Base-by-base conservation (phyloP, 345 rosid species). In the Lepidium didymum region DNA sequence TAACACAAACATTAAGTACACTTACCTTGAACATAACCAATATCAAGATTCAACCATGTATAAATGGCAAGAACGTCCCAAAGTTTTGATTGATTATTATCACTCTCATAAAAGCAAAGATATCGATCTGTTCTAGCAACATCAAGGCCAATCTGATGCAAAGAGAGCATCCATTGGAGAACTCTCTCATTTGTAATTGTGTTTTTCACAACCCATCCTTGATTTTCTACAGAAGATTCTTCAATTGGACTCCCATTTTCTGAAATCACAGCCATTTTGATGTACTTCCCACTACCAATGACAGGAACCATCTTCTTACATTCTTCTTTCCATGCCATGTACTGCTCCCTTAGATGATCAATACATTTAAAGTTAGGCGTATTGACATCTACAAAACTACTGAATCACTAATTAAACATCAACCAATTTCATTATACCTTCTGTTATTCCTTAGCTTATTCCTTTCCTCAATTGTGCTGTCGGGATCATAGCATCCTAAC, bases 131-230 rank as follows among this genome's bases (percentile, higher is more conserved):
- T 91, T 66, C 98, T 89, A 68, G 84, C 82, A 72, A 93, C 98
- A 85, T 93, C 98, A 85, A 93, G 78, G 73, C 97, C 97, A 45
- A 93, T 90, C 81, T 90, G 98, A 70, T 82, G 97, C 79, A 88
- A 75, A 14, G 73, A 46, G 60, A 83, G 89, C 90, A 84, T 93
- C 98, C 98, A 93, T 14, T 87, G 85, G 18, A 82, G 79, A 42
- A 77, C 87, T 79, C 79, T 87, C 79, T 85, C 82, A 76, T 87
- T 82, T 35, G 82, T 77, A 80, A 87, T 56, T 56, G 82, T 53
- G 68, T 75, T 75, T 33, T 50, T 73, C 41, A 76, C 78, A 36
- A 27, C 56, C 78, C 81, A 79, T 9, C 77, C 81, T 62, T 59
- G 73, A 71, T 65, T 81, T 73, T 75, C 69, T 7, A 59, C 67